Conservation (phyloP, 192 early-diverging fungal genomes). For the Backusella tarrabulga region DNA sequence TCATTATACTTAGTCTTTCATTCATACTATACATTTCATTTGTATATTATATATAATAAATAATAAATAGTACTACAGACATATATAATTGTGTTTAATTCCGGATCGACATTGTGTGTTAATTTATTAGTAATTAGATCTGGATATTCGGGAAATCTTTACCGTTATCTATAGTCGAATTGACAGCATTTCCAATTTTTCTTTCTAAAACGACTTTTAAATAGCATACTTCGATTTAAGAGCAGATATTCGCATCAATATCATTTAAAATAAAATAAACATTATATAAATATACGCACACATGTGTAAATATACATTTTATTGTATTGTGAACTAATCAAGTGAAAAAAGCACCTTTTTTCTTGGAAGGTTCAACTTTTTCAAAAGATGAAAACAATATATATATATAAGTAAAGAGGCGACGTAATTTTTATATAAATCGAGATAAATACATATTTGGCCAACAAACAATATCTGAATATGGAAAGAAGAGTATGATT, state of each 20-base stretch:
- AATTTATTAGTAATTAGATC: not conserved
- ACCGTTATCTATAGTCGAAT: not conserved
- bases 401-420: no score
- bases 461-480: no score
- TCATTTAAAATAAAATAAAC: not conserved
- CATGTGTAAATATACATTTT: not conserved
- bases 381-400: not conserved
- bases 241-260: not conserved
- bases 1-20: not conserved
- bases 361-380: not conserved
- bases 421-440: no score
- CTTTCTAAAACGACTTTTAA: not conserved
- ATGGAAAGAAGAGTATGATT: no score
- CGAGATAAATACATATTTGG: no score
- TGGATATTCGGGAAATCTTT: not conserved
- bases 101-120: not conserved
- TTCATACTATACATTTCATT: not conserved
- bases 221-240: not conserved
- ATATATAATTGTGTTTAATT: not conserved
- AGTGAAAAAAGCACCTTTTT: not conserved
- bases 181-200: not conserved
- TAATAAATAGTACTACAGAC: not conserved
- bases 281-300: no score
- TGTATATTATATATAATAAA: not conserved
- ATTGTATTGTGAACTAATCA: not conserved